Evolutionary conservation across 768 basidiomycete species (phyloP), one percentile per base, ranked within the genome.

Genomic region (Amanita brunnescens): DNA sequence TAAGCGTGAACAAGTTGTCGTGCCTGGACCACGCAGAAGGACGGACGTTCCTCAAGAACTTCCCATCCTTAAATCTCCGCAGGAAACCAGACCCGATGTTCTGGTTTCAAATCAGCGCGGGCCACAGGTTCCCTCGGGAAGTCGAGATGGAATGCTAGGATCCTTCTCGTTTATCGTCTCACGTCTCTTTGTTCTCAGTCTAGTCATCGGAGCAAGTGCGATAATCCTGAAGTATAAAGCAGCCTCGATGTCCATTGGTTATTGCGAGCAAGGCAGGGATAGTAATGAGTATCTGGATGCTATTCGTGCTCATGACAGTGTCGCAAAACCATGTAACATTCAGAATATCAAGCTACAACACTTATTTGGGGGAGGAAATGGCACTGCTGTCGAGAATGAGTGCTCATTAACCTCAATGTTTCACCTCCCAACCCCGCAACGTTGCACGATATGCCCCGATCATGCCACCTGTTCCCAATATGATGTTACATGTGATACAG

Each of bases 241-340:
- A 10, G 80, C 85, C 57, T 89, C 89, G 5, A 70, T 81, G 2
- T 63, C 72, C 9, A 81, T 92, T 57, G 90, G 91, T 4, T 92
- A 80, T 65, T 92, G 90, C 61, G 80, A 87, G 55, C 65, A 76
- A 32, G 83, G 78, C 16, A 77, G 64, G 51, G 68, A 72, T 56
- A 84, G 81, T 24, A 92, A 85, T 62, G 63, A 58, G 20, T 68
- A 70, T 2, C 65, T 90, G 45, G 77, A 79, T 52, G 67, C 64
- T 12, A 57, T 81, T 16, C 71, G 75, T 39, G 67, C 66, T 5
- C 67, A 67, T 38, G 66, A 76, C 49, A 60, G 67, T n/a, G 75
- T 76, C 32, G 66, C 77, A 12, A 73, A 77, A 43, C 67, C 70
- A 40, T 88, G 87, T 63, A 74, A 81, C 56, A 67, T 66, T 55